A percentile compares a stretch with the other conserved stretches of the same genome.
Evolutionary conservation across 2,329 filamentous ascomycete genomes (phyloP).

Genomic region (Nemania abortiva): DNA sequence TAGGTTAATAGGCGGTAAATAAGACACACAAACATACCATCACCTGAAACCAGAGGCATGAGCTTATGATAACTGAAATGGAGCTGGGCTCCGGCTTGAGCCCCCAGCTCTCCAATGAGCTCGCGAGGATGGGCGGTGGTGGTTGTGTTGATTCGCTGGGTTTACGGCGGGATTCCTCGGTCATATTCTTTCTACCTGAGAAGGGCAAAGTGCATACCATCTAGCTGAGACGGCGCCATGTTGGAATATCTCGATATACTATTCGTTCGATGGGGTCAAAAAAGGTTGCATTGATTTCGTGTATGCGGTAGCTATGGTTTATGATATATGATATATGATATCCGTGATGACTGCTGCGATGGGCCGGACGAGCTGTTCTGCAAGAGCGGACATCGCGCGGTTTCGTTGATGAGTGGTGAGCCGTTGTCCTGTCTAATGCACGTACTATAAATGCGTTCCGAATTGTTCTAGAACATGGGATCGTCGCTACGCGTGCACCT

Average conservation of each 20-base stretch:
- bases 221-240: background rate
- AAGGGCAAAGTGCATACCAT: background rate
- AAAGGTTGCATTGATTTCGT: background rate
- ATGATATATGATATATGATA: background rate
- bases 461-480: slow-evolving; percentile 19
- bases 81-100: background rate
- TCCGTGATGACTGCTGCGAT: background rate
- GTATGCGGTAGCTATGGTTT: background rate
- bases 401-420: background rate
- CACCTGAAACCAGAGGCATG: slow-evolving; percentile 6
- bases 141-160: background rate
- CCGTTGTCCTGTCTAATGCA: background rate
- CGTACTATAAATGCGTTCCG: background rate
- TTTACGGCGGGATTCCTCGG: background rate
- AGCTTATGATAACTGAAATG: slow-evolving; percentile 30
- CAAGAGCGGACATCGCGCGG: background rate
- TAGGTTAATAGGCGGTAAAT: background rate
- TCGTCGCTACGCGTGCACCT: background rate
- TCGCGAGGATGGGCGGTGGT: background rate
- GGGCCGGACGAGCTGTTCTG: background rate
- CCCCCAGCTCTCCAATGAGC: background rate
- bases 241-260: background rate
- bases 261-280: background rate
- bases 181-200: background rate
- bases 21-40: background rate